Conservation (phyloP, 352 stramenopile species). For the Phytophthora pistaciae region DNA sequence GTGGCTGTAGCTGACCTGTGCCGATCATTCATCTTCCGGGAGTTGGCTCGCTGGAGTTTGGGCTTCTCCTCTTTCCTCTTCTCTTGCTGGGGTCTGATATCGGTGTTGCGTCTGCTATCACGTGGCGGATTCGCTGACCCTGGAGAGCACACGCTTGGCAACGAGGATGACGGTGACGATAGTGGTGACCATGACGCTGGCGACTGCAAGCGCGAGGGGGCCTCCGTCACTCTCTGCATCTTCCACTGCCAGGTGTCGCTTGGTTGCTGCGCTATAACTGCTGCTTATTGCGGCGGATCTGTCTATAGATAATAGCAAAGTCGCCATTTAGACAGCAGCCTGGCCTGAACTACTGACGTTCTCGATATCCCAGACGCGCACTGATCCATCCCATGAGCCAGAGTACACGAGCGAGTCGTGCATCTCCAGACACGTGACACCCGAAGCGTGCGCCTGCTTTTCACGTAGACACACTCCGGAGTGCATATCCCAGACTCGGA, state of each 20-base stretch:
- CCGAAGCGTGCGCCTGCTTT: constrained; percentile 60
- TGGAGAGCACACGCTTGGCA: constrained; percentile 25
- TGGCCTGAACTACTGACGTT: constrained; percentile 33
- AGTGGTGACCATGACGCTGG: constrained; percentile 10
- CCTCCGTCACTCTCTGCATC: constrained; percentile 10
- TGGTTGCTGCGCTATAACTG: constrained; percentile 13
- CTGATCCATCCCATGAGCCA: constrained; percentile 76
- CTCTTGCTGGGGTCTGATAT: not conserved
- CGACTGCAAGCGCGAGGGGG: constrained; percentile 12
- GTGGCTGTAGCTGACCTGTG: not conserved
- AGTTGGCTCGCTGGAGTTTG: not conserved
- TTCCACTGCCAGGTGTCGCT: constrained; percentile 2
- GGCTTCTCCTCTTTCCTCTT: constrained; percentile 4
- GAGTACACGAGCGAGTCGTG: constrained; percentile 76
- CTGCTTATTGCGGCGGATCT: not conserved
- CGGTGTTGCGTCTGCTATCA: not conserved
- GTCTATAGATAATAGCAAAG: not conserved
- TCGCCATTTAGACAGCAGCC: constrained; percentile 8
- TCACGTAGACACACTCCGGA: constrained; percentile 75
- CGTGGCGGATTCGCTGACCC: not conserved
- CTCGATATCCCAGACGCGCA: constrained; percentile 79
- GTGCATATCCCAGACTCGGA: constrained; percentile 86
- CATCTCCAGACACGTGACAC: constrained; percentile 72
- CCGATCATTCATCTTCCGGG: not conserved
- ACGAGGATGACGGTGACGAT: constrained; percentile 21